phyloP scores from a whole-genome alignment of 164 flowering plant species.

The Akebia trifoliata region DNA sequence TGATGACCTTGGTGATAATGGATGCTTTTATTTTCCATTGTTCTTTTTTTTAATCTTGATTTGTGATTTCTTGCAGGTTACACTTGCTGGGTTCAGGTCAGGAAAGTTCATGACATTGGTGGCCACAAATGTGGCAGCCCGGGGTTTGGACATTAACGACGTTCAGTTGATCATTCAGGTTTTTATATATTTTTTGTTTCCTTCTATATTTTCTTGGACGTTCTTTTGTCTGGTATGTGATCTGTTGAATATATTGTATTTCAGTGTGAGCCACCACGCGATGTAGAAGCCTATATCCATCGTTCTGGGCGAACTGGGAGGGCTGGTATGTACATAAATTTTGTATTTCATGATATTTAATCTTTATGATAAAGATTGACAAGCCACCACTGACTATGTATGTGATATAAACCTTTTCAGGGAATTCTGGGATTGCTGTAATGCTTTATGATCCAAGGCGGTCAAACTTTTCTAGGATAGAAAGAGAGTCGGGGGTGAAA shows the following conservation, averaged over 20 bases:
- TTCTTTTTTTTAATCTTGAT: neutral
- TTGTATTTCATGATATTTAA: too few relatives aligned
- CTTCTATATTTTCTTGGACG: neutral
- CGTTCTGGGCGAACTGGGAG: slow-evolving; percentile 98
- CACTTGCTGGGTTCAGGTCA: slow-evolving; percentile 79
- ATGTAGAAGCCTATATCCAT: slow-evolving; percentile 95
- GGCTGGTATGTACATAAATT: slow-evolving; percentile 70
- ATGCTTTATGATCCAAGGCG: slow-evolving; percentile 88
- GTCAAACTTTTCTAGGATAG: slow-evolving; percentile 63
- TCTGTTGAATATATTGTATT: too few relatives aligned
- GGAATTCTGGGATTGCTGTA: slow-evolving; percentile 85
- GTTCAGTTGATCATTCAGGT: slow-evolving; percentile 93
- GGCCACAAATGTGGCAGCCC: slow-evolving; percentile 96
- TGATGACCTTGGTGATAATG: too few relatives aligned
- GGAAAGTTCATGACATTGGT: slow-evolving; percentile 84
- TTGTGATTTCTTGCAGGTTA: slow-evolving; percentile 51
- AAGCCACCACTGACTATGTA: too few relatives aligned
- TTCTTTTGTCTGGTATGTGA: too few relatives aligned
- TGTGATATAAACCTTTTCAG: too few relatives aligned
- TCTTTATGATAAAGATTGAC: too few relatives aligned
- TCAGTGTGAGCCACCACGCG: slow-evolving; percentile 97
- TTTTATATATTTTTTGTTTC: too few relatives aligned
- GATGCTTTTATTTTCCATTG: too few relatives aligned
- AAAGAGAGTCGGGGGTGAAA: slow-evolving; percentile 88
- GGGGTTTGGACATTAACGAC: slow-evolving; percentile 93